Conservation (phyloP, 441 rosid species). For the Erysimum cheiri region DNA sequence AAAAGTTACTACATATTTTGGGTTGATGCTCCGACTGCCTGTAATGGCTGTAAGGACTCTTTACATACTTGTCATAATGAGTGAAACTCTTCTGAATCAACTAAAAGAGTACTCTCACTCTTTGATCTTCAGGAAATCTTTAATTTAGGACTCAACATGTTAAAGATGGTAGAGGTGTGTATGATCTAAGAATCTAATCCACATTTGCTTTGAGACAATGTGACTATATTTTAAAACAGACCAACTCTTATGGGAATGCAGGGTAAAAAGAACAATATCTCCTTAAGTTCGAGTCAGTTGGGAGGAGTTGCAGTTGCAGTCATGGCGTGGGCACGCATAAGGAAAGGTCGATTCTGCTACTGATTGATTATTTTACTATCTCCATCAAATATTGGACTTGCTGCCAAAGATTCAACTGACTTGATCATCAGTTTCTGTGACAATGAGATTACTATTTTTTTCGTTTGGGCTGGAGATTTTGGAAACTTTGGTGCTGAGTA, state of each 20-base stretch:
- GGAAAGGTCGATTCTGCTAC: slow-evolving; percentile 66
- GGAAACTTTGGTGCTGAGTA: not conserved
- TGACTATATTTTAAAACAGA: slow-evolving; percentile 20
- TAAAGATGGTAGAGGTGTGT: slow-evolving; percentile 69
- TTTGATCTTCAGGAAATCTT: slow-evolving; percentile 64
- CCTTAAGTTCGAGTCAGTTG: slow-evolving; percentile 77
- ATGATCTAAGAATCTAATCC: slow-evolving; percentile 17
- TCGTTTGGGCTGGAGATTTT: not conserved
- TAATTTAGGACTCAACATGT: slow-evolving; percentile 63
- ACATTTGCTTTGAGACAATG: slow-evolving; percentile 18
- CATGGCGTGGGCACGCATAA: slow-evolving; percentile 63
- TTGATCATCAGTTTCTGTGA: slow-evolving; percentile 1
- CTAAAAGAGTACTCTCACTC: slow-evolving; percentile 15
- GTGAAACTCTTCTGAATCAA: slow-evolving; percentile 24
- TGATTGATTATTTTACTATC: slow-evolving; percentile 33
- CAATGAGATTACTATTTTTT: not conserved
- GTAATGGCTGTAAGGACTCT: slow-evolving; percentile 61
- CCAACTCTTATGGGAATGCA: slow-evolving; percentile 42
- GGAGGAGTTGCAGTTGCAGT: slow-evolving; percentile 96
- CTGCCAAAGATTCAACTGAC: not conserved
- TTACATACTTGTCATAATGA: slow-evolving; percentile 7
- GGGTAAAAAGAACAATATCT: slow-evolving; percentile 57
- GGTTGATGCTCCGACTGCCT: slow-evolving; percentile 69
- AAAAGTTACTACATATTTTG: slow-evolving; percentile 63
- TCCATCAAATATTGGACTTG: slow-evolving; percentile 24